phyloP scores from a whole-genome alignment of 345 rosid species.

The Gossypium herbaceum region DNA sequence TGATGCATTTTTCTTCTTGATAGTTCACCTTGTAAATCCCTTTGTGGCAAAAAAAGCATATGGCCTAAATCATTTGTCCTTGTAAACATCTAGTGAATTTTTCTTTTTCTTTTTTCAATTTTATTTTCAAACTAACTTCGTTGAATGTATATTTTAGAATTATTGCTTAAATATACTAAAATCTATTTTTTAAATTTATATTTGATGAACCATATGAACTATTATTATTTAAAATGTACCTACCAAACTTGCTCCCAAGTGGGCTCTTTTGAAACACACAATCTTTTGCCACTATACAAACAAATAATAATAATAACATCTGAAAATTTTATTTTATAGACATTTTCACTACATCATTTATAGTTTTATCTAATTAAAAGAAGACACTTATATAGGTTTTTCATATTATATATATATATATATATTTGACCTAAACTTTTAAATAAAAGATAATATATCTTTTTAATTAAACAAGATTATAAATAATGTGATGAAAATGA shows the following conservation, averaged over 20 bases:
- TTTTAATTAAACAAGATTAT: too few relatives aligned
- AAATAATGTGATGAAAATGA: too few relatives aligned
- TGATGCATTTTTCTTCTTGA: not conserved
- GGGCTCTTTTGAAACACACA: not conserved
- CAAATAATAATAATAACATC: too few relatives aligned
- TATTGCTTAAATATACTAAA: too few relatives aligned
- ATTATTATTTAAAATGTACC: not conserved
- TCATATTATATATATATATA: too few relatives aligned
- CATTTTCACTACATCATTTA: too few relatives aligned
- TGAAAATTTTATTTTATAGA: too few relatives aligned
- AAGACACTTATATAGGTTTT: too few relatives aligned
- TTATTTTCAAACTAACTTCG: too few relatives aligned
- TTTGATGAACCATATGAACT: not conserved
- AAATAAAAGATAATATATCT: too few relatives aligned
- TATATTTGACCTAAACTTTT: too few relatives aligned
- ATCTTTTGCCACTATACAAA: not conserved
- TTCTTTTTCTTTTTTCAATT: not conserved
- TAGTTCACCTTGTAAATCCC: not conserved
- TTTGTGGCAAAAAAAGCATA: not conserved
- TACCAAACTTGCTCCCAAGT: not conserved
- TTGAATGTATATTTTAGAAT: too few relatives aligned
- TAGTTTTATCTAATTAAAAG: fast-evolving
- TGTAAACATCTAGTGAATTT: not conserved
- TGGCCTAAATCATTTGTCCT: not conserved
- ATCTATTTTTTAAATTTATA: not conserved